phyloP scores from a whole-genome alignment of 2,329 filamentous ascomycete species.

The Neopestalotiopsis sp. region DNA sequence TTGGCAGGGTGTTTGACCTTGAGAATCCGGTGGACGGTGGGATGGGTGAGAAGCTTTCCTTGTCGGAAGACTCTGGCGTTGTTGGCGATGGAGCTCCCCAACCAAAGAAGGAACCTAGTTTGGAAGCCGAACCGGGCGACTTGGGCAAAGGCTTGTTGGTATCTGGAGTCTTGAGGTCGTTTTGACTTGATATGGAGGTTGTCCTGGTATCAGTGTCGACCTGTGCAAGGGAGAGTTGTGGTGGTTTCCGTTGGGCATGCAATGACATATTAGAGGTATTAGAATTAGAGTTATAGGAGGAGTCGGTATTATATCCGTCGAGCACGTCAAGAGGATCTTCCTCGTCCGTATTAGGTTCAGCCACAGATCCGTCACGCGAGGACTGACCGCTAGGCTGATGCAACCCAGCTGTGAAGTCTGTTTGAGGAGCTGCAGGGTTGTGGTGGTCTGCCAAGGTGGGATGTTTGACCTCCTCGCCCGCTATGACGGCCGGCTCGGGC shows the following conservation, averaged over 20 bases:
- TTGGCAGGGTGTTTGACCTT: constrained; percentile 40
- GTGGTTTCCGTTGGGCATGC: constrained; percentile 54
- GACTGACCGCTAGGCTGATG: constrained; percentile 51
- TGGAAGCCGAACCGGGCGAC: constrained; percentile 52
- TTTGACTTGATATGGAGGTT: constrained; percentile 25
- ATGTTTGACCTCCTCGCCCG: constrained; percentile 34
- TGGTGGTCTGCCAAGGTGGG: constrained; percentile 32
- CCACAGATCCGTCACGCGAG: constrained; percentile 44
- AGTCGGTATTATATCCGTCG: constrained; percentile 39
- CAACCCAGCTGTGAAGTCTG: constrained; percentile 45
- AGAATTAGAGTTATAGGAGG: constrained; percentile 36
- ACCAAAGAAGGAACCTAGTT: constrained; percentile 58
- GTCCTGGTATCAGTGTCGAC: constrained; percentile 39
- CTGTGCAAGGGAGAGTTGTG: constrained; percentile 55
- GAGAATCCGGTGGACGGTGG: constrained; percentile 55
- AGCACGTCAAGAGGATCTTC: constrained; percentile 39
- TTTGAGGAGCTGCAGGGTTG: constrained; percentile 50
- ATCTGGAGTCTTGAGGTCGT: constrained; percentile 41
- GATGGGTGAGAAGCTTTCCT: constrained; percentile 45
- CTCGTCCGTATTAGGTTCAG: constrained; percentile 38
- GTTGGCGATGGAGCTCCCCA: constrained; percentile 56
- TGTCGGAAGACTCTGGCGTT: constrained; percentile 56
- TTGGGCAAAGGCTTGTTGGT: constrained; percentile 61
- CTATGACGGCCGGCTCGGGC: constrained; percentile 27
- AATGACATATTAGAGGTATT: constrained; percentile 53